Evolutionary conservation across 1,139 yeast genomes (phyloP).

Genomic region (Debaryomyces fabryi): DNA sequence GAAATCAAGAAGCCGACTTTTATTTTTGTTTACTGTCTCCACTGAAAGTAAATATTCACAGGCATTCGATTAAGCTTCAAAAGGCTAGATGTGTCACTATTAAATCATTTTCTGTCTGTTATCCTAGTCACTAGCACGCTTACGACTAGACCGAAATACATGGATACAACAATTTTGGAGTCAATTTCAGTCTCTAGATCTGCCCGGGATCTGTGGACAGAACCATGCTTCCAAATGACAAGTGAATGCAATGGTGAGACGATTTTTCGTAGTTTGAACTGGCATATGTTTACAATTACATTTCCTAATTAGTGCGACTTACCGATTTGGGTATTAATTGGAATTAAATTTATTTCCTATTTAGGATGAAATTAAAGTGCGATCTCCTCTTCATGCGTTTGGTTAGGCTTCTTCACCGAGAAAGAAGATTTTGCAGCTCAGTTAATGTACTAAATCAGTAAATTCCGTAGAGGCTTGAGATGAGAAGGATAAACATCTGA

Average conservation of each 20-base stretch:
- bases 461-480: neutral
- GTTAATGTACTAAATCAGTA: slow-evolving; percentile 6
- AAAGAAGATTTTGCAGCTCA: slow-evolving; percentile 3
- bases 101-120: neutral
- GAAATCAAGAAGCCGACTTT: neutral
- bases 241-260: neutral
- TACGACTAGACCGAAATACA: neutral
- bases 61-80: neutral
- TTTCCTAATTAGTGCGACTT: slow-evolving; percentile 8
- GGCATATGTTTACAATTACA: slow-evolving; percentile 4
- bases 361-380: slow-evolving; percentile 6
- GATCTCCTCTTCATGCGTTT: neutral
- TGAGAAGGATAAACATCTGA: neutral
- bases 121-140: neutral
- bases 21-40: neutral
- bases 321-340: slow-evolving; percentile 9
- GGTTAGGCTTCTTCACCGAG: slow-evolving; percentile 1
- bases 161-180: too few species aligned
- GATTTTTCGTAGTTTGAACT: neutral
- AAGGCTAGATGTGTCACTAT: neutral
- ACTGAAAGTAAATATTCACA: neutral
- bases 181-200: neutral
- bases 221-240: neutral
- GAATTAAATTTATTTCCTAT: slow-evolving; percentile 18
- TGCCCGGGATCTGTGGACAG: neutral